Evolutionary conservation across 1,139 yeast genomes (phyloP).

Genomic region (Suhomyces coccinellae): DNA sequence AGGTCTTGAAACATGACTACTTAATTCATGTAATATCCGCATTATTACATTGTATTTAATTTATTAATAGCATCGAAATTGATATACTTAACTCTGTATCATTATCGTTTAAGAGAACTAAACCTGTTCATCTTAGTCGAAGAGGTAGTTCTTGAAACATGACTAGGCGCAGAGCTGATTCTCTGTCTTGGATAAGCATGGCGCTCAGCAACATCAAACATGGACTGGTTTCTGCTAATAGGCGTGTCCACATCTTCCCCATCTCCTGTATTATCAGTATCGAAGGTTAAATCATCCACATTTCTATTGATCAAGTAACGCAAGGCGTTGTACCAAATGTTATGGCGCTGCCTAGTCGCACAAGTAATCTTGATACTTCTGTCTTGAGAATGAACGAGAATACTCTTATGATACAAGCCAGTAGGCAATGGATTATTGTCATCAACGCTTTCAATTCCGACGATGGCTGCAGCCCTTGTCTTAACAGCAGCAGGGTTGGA

Average conservation of each 20-base stretch:
- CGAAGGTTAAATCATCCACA: slow-evolving; percentile 58
- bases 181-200: slow-evolving; percentile 35
- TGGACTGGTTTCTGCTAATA: slow-evolving; percentile 9
- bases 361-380: slow-evolving; percentile 79
- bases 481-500: slow-evolving; percentile 64
- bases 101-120: slow-evolving; percentile 22
- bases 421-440: slow-evolving; percentile 90
- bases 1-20: neutral
- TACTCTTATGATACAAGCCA: slow-evolving; percentile 84
- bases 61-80: neutral
- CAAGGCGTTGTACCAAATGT: slow-evolving; percentile 87
- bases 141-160: slow-evolving; percentile 18
- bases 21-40: too few relatives aligned
- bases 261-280: slow-evolving; percentile 21
- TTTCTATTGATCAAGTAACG: slow-evolving; percentile 73
- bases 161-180: slow-evolving; percentile 26
- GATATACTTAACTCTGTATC: neutral
- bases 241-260: slow-evolving; percentile 9
- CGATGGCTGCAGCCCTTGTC: slow-evolving; percentile 80
- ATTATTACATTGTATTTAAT: neutral
- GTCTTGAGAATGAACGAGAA: slow-evolving; percentile 70
- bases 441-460: slow-evolving; percentile 74
- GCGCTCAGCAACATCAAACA: slow-evolving; percentile 29
- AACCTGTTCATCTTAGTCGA: slow-evolving; percentile 24
- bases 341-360: slow-evolving; percentile 84